A percentile compares a stretch with the other conserved stretches of the same genome.
These are phyloP conservation scores for Spencermartinsiella europaea DNA, from an alignment of 805 yeast species.

Conservation along the genomic window DNA sequence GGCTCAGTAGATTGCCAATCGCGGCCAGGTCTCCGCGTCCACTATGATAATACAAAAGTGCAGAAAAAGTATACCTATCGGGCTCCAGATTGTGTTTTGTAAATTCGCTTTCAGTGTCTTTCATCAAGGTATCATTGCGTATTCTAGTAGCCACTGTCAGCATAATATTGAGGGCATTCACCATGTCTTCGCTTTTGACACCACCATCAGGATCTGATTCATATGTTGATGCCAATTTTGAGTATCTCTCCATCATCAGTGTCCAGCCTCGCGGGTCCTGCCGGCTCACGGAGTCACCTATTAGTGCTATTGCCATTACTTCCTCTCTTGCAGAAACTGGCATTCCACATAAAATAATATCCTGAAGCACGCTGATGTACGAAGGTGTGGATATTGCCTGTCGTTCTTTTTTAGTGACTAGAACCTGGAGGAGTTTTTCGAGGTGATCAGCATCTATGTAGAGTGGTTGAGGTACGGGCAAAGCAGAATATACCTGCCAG, in stretches of 20 bases:
- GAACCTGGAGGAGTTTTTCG: slow-evolving; percentile 28
- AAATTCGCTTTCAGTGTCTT: slow-evolving; percentile 16
- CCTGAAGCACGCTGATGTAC: slow-evolving; percentile 20
- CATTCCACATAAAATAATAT: slow-evolving; percentile 27
- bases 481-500: slow-evolving; percentile 22
- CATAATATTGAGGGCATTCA: slow-evolving; percentile 24
- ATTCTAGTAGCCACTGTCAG: slow-evolving; percentile 16
- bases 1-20: slow-evolving; percentile 15
- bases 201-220: background rate
- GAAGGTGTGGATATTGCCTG: slow-evolving; percentile 5
- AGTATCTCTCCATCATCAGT: slow-evolving; percentile 10
- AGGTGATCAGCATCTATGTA: slow-evolving; percentile 29
- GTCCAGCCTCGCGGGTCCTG: slow-evolving; percentile 1
- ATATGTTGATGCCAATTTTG: slow-evolving; percentile 8
- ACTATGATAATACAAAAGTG: slow-evolving; percentile 21
- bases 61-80: slow-evolving; percentile 31
- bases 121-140: slow-evolving; percentile 16
- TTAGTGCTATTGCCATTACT: slow-evolving; percentile 22
- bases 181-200: background rate
- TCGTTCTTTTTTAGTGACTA: slow-evolving; percentile 14
- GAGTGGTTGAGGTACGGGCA: slow-evolving; percentile 34
- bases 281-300: slow-evolving; percentile 13
- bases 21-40: slow-evolving; percentile 12
- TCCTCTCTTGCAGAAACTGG: slow-evolving; percentile 31
- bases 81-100: slow-evolving; percentile 14